Base-by-base conservation (phyloP, 805 yeast genomes). In the Pachysolen tannophilus region DNA sequence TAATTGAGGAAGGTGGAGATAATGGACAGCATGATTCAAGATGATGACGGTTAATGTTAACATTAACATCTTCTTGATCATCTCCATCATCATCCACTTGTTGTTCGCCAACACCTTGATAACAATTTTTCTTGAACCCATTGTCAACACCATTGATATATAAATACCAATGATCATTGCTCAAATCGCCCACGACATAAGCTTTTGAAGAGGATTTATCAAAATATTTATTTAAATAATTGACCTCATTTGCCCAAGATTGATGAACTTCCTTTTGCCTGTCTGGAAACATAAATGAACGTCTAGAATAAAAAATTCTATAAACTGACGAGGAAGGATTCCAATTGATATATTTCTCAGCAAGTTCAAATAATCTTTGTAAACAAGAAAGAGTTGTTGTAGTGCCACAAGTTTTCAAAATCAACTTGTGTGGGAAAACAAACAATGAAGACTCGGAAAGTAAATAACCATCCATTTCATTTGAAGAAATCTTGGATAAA, bases 321-420 rank as follows among this genome's bases (percentile, higher is more conserved):
- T 69, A 72, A 21, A 85, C 39, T 6, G 46, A 21, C 16, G 39
- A n/a, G 20, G 44, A 40, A 45, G 65, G 53, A 37, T 63, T 35
- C 75, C 75, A 60, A 41, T 53, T 52, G 28, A 72, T 56, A 37
- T 63, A 62, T 5, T 52, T 41, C 13, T 55, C 46, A 3, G 76
- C 69, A 23, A 72, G 49, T 31, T 72, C 72, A 42, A 83, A 72
- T 33, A 90, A 58, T 33, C 72, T 68, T 19, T 74, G 75, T 19
- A 90, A 58, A 45, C 96, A 90, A 17, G 76, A 72, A 38, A 90
- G 67, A 1, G 95, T 81, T 1, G 95, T 86, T 1, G 97, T 90
- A 4, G 97, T 88, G 6, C 98, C 98, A 56, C 98, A 90, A 5
- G 98, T 90, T 58, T 90, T 90, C 52, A 90, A 67, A 33, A 90